phyloP scores from a whole-genome alignment of 1,284 basidiomycete genomes.

The Amylostereum chailletii region DNA sequence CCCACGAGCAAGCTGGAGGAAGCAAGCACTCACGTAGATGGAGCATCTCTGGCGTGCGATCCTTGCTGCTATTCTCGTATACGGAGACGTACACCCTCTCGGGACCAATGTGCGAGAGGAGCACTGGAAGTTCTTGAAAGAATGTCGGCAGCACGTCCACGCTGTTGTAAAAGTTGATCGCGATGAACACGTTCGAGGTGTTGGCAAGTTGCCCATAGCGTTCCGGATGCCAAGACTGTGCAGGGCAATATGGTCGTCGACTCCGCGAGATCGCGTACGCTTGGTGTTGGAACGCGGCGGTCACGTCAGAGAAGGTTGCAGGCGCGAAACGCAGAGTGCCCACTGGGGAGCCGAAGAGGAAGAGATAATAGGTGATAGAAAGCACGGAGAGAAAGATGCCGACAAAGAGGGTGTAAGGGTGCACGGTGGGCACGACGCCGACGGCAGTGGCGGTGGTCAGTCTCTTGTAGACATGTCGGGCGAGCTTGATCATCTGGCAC shows the following conservation, averaged over 20 bases:
- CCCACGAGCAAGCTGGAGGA: background rate
- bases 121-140: constrained; percentile 12
- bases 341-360: too few species aligned
- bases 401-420: too few species aligned
- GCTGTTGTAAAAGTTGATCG: background rate
- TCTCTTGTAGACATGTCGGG: too few species aligned
- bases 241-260: background rate
- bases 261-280: too few species aligned
- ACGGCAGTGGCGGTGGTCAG: too few species aligned
- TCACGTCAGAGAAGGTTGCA: too few species aligned
- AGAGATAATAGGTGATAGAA: too few species aligned
- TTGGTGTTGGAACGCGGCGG: too few species aligned
- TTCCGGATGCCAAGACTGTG: background rate
- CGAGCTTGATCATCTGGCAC: too few species aligned
- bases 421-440: too few species aligned
- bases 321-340: too few species aligned
- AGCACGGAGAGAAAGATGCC: too few species aligned
- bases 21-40: constrained; percentile 1
- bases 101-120: constrained; percentile 13
- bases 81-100: constrained; percentile 15
- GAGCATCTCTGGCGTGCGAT: constrained; percentile 15
- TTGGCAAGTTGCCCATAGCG: background rate
- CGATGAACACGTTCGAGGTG: background rate
- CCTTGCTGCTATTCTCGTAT: constrained; percentile 20
- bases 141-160: constrained; percentile 13